Percentiles rank a stretch among this genome's conserved stretches.
Conservation (phyloP, 306 rosid species). For the Lagenaria siceraria region DNA sequence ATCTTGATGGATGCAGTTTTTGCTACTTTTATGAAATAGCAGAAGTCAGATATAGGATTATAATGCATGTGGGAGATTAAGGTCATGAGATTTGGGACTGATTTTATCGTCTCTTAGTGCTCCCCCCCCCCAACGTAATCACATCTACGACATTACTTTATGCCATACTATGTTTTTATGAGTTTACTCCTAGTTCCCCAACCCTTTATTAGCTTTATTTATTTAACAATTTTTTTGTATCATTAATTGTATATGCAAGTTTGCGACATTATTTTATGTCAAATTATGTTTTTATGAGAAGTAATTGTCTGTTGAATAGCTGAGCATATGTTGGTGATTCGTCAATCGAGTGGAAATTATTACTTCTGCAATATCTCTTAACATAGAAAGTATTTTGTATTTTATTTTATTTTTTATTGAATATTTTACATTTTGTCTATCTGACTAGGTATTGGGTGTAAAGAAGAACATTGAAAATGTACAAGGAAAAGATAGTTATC, state of each 20-base stretch:
- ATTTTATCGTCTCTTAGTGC: no score
- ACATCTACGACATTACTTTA: no score
- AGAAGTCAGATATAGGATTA: background rate
- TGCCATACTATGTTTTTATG: background rate
- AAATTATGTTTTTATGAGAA: background rate
- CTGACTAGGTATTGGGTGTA: constrained; percentile 69
- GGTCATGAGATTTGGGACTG: background rate
- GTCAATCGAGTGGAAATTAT: background rate
- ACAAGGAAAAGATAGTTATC: constrained; percentile 84
- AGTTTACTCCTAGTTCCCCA: background rate
- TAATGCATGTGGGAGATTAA: background rate
- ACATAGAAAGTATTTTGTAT: background rate
- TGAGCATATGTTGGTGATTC: background rate
- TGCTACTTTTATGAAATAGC: background rate
- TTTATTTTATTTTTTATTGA: background rate
- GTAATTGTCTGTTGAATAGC: background rate
- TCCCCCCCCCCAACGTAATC: no score
- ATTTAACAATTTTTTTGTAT: background rate
- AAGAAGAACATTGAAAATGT: constrained; percentile 84
- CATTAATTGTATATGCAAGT: background rate
- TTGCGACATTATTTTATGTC: background rate
- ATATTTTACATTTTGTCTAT: background rate
- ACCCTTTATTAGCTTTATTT: background rate
- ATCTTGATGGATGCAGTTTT: background rate
- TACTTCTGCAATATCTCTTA: background rate